Evolutionary conservation across 305 asterid species (phyloP), one percentile per base, ranked within the genome.

Genomic region (Fraxinus paxiana): DNA sequence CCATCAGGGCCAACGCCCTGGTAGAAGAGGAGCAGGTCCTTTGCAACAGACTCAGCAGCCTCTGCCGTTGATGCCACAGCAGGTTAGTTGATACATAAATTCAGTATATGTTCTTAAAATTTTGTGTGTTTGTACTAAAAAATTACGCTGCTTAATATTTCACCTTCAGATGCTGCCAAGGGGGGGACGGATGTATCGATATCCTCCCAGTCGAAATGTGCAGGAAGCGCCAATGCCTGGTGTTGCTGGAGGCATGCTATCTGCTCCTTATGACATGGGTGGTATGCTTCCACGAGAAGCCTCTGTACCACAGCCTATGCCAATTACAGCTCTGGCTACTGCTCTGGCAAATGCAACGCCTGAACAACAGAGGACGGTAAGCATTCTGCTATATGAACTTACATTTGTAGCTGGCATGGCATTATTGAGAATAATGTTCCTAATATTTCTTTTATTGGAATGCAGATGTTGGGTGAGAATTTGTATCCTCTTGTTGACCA

Each of bases 381-480:
- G 85, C 28, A 63, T 24, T 63, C 34, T 63, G 17, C 34, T 24
- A 9, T 17, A 24, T 63, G 7, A 51, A 51, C n/a, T 51, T 51
- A 51, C 8, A n/a, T 51, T n/a, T 51, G 22, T 51, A 0, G 30
- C 69, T 59, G 69, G 4, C 30, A 1, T 59, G 30, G 13, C 69
- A 59, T 59, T 7, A 59, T 20, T 17, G 30, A 59, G 18, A 20
- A 59, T 59, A 59, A 59, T 18, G 30, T 6, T 18, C 15, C n/a
- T 24, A 63, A 63, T 9, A 61, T 2, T 24, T 63, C 6, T 24
- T 63, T 46, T 4, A 34, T 51, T 46, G 33, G 43, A 41, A 51
- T 48, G 67, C 87, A 88, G 91, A 87, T 88, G 92, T 71, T 88
- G 90, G 89, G 92, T 17, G 92, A 88, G 80, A 88, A 79, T 61